Conservation (phyloP, 208 protist genomes). For the Trypanosoma boissoni region DNA sequence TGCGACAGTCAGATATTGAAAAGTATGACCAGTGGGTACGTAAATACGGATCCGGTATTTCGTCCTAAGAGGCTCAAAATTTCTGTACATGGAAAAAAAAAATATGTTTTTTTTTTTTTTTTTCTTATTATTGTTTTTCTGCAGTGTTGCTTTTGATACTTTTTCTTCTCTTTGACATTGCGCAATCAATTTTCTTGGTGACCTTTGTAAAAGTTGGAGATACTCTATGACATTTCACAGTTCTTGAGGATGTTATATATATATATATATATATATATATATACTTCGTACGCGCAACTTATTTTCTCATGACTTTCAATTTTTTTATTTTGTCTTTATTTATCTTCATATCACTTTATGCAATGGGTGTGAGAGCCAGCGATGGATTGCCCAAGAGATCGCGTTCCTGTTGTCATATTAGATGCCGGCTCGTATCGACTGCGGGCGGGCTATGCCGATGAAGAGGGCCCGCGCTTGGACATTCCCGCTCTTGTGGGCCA, state of each 20-base stretch:
- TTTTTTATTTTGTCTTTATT: neutral
- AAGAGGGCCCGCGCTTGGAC: slow-evolving; percentile 78
- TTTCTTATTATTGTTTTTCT: slow-evolving; percentile 10
- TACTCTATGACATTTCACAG: neutral
- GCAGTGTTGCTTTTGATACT: neutral
- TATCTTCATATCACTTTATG: too few relatives aligned
- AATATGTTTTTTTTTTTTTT: neutral
- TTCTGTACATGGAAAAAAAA: neutral
- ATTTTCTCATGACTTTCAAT: neutral
- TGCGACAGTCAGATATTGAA: slow-evolving; percentile 52
- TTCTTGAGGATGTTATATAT: neutral
- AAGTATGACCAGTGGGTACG: slow-evolving; percentile 69
- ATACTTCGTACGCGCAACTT: too few relatives aligned
- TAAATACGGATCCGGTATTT: slow-evolving; percentile 80
- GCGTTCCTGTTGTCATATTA: slow-evolving; percentile 56
- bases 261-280: too few relatives aligned
- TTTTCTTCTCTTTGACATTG: slow-evolving; percentile 1
- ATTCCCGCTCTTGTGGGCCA: slow-evolving; percentile 89
- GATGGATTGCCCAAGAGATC: slow-evolving; percentile 18
- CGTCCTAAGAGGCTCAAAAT: slow-evolving; percentile 48
- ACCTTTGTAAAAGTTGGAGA: neutral
- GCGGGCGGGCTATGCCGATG: slow-evolving; percentile 84
- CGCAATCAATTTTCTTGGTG: neutral
- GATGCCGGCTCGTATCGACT: slow-evolving; percentile 79
- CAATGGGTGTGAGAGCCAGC: too few relatives aligned